A percentile compares a stretch with the other conserved stretches of the same genome.
Evolutionary conservation across 2,329 filamentous ascomycete genomes (phyloP).

Genomic region (Sclerotinia subarctica): DNA sequence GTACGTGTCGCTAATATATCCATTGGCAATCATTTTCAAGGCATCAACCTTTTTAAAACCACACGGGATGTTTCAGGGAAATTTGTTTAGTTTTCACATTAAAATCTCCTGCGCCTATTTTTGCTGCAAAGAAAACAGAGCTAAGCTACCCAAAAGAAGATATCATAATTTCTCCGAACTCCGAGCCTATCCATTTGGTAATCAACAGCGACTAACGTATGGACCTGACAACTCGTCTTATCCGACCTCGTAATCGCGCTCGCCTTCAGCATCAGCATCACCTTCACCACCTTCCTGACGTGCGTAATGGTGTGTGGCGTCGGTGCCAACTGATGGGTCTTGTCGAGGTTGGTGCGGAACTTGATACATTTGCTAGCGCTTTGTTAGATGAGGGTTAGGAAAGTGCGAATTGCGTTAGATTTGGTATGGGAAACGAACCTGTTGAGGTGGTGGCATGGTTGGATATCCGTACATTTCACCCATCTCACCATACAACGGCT

Average conservation of each 20-base stretch:
- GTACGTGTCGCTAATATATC: not conserved
- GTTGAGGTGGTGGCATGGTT: slow-evolving; percentile 75
- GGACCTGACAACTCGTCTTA: slow-evolving; percentile 22
- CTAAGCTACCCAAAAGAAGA: slow-evolving; percentile 9
- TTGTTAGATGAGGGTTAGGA: slow-evolving; percentile 15
- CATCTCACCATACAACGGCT: slow-evolving; percentile 75
- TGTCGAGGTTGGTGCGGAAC: slow-evolving; percentile 41
- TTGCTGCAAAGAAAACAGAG: slow-evolving; percentile 13
- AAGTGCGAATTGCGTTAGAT: not conserved
- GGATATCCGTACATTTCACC: slow-evolving; percentile 84
- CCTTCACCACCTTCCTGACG: slow-evolving; percentile 43
- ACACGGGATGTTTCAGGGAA: not conserved
- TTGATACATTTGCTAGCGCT: slow-evolving; percentile 42
- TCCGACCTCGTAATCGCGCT: slow-evolving; percentile 44
- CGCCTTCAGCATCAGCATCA: slow-evolving; percentile 46
- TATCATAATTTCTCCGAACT: slow-evolving; percentile 20
- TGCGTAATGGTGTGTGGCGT: slow-evolving; percentile 40
- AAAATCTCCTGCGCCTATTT: slow-evolving; percentile 18
- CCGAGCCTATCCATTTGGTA: slow-evolving; percentile 16
- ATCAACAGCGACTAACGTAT: slow-evolving; percentile 7
- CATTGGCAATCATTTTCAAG: not conserved
- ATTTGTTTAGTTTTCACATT: slow-evolving; percentile 5
- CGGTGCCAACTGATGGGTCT: slow-evolving; percentile 41
- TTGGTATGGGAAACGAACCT: slow-evolving; percentile 52
- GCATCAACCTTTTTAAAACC: not conserved